Evolutionary conservation across 495 filamentous ascomycete species (phyloP).

Genomic region (Letharia lupina): DNA sequence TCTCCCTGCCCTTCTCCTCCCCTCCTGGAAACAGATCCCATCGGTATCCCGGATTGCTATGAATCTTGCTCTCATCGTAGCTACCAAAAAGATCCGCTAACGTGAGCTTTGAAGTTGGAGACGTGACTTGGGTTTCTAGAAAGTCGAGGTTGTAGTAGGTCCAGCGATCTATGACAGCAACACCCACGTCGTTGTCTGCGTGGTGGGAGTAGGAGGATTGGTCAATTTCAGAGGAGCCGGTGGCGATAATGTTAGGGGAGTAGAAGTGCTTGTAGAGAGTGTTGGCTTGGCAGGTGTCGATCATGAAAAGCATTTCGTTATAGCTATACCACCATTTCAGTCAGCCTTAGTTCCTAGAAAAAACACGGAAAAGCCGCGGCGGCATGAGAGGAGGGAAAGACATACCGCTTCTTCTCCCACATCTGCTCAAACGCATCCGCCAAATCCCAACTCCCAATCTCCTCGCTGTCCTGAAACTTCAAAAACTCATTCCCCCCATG

Average conservation of each 20-base stretch:
- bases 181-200: constrained; percentile 94
- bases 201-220: constrained; percentile 95
- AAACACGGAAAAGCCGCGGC: background rate
- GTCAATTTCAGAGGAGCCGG: constrained; percentile 85
- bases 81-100: constrained; percentile 91
- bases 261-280: constrained; percentile 99
- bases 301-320: constrained; percentile 98
- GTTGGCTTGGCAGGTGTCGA: constrained; percentile 98
- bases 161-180: constrained; percentile 96
- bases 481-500: constrained; percentile 98
- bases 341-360: background rate
- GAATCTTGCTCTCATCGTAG: constrained; percentile 91
- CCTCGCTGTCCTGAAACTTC: constrained; percentile 97
- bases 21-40: constrained; percentile 88
- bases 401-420: constrained; percentile 96
- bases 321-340: constrained; percentile 40
- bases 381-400: background rate
- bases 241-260: constrained; percentile 93
- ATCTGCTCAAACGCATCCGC: constrained; percentile 99
- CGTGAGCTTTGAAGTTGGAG: constrained; percentile 72
- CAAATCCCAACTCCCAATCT: constrained; percentile 92
- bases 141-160: constrained; percentile 99
- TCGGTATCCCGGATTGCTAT: constrained; percentile 80
- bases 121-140: constrained; percentile 80
- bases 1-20: constrained; percentile 56